Base-by-base conservation (phyloP, 495 filamentous ascomycete genomes). In the Glarea lozoyensis region DNA sequence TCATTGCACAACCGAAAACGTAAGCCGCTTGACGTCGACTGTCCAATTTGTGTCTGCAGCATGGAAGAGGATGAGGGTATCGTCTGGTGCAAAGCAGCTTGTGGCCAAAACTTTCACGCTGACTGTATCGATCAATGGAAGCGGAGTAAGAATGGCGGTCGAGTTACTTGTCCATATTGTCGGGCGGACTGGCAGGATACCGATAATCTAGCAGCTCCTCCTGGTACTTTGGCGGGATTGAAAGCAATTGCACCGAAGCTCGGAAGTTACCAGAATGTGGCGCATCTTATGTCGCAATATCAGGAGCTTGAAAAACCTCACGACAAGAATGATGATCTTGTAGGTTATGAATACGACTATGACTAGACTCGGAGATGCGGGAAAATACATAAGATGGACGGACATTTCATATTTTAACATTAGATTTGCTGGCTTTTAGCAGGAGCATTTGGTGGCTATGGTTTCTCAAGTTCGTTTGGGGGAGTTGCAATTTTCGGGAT, bases 101-200 rank as follows among this genome's bases (percentile, higher is more conserved):
- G 86, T 52, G 84, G 84, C 1, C 84, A 88, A 57, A 89, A 92
- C 49, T 68, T 89, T 10, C 86, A 92, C 58, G 72, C 70, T 47
- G 59, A 62, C 2, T 89, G 85, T 46, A 86, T 89, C 51, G 63
- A 81, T 46, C 70, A 76, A 55, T 88, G 85, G 85, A 74, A 73
- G 7, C 56, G 61, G 2, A 78, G 73, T 3, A 75, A 80, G 46
- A 35, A 9, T 13, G 37, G 38, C 17, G 37, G 38, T 4, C 34
- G 15, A 13, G 37, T 47, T 1, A 41, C 45, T 21, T 47, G 45
- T 23, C 37, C 42, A 7, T 47, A 47, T 25, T 47, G 45, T 21
- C 45, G 45, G 3, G 16, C 24, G 4, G 25, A 35, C 12, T 47
- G 45, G 45, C 45, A 47, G 27, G 45, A 47, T n/a, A n/a, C n/a